Percentiles rank a stretch among this genome's conserved stretches.
phyloP scores from a whole-genome alignment of 331 rosid genomes.

The Spiraea crenata region DNA sequence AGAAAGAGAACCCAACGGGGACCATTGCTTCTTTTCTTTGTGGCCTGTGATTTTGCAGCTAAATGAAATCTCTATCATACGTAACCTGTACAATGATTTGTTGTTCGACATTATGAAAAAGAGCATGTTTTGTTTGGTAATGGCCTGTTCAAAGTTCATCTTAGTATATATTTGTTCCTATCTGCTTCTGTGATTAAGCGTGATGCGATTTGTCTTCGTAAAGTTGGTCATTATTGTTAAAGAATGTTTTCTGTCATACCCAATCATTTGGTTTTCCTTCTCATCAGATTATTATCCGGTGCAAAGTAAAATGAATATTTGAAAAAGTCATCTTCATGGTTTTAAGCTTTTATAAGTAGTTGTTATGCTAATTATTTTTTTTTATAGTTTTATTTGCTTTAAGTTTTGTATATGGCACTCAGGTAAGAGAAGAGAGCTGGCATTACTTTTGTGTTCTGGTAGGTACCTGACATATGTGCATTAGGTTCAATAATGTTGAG shows the following conservation, averaged over 20 bases:
- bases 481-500: constrained; percentile 37
- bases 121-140: not conserved
- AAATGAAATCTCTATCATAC: constrained; percentile 20
- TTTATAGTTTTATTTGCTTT: not conserved
- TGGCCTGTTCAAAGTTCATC: constrained; percentile 2
- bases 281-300: constrained; percentile 19
- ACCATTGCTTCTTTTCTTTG: constrained; percentile 18
- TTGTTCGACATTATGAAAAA: constrained; percentile 14
- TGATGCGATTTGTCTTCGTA: constrained; percentile 13
- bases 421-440: constrained; percentile 43
- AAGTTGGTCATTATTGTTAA: constrained; percentile 28
- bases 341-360: not conserved
- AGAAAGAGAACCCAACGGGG: constrained; percentile 28
- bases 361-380: not conserved
- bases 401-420: constrained; percentile 9
- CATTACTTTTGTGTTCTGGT: constrained; percentile 11
- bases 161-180: not conserved
- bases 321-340: too few species aligned
- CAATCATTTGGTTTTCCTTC: constrained; percentile 47
- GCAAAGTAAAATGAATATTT: constrained; percentile 1
- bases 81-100: constrained; percentile 25
- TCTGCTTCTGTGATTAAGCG: constrained; percentile 10
- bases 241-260: constrained; percentile 41
- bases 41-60: constrained; percentile 28
- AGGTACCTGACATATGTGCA: constrained; percentile 27